Evolutionary conservation across 1,284 basidiomycete species (phyloP).

Genomic region (Cronartium ribicola): DNA sequence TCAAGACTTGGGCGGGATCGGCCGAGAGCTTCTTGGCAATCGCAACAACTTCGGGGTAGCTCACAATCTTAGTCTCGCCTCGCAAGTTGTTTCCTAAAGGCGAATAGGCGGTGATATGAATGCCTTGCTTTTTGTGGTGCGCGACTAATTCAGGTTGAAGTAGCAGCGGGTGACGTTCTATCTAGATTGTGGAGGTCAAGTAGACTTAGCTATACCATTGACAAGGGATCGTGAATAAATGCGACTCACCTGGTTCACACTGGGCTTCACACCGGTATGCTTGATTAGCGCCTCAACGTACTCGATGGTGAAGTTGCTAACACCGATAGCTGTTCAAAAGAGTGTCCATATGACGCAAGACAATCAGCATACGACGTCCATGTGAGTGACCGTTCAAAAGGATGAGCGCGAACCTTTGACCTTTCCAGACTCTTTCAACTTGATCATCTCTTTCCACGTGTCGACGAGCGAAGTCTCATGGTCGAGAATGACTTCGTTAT

Average conservation of each 20-base stretch:
- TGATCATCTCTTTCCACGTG: constrained; percentile 51
- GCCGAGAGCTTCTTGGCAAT: constrained; percentile 49
- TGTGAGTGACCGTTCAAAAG: background rate
- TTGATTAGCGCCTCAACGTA: constrained; percentile 50
- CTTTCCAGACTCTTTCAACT: constrained; percentile 50
- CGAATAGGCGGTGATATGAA: constrained; percentile 53
- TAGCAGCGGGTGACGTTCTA: constrained; percentile 37
- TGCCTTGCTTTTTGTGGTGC: constrained; percentile 38
- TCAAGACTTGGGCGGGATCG: constrained; percentile 50
- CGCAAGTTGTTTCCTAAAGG: constrained; percentile 52
- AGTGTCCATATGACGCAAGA: background rate
- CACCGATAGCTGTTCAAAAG: constrained; percentile 43
- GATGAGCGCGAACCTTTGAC: constrained; percentile 47
- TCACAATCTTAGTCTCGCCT: constrained; percentile 41
- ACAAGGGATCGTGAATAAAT: background rate
- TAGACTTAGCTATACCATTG: background rate
- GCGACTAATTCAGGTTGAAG: constrained; percentile 36
- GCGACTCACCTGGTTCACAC: constrained; percentile 48
- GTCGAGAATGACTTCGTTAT: constrained; percentile 45
- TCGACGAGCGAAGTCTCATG: constrained; percentile 49
- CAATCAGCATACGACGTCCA: background rate
- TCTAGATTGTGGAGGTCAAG: constrained; percentile 4
- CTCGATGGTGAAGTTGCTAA: constrained; percentile 50
- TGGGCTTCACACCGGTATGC: constrained; percentile 49
- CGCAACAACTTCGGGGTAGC: constrained; percentile 44